These are phyloP conservation scores for Colletotrichum salicis DNA, from an alignment of 2,329 filamentous ascomycete genomes.

Conservation along the genomic window DNA sequence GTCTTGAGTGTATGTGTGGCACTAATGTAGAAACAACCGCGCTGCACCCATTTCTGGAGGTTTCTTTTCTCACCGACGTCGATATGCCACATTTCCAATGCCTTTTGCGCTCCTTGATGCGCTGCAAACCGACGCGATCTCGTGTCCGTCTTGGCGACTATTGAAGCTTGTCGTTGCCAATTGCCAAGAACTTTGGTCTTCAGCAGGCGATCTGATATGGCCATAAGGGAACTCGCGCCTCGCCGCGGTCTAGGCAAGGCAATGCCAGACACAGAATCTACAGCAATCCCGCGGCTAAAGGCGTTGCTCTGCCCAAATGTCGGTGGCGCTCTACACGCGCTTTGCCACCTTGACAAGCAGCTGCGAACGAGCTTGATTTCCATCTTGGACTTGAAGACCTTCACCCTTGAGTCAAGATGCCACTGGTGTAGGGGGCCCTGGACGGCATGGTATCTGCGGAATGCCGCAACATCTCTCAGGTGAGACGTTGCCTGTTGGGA, in stretches of 20 bases:
- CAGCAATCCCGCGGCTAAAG: not conserved
- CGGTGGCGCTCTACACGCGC: conserved; percentile 9
- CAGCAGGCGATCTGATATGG: conserved; percentile 21
- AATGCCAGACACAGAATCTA: not conserved
- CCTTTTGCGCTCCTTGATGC: conserved; percentile 8
- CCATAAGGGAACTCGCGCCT: not conserved
- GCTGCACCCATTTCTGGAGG: conserved; percentile 19
- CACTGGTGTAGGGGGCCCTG: conserved; percentile 12
- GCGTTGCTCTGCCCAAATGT: not conserved
- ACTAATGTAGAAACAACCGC: conserved; percentile 21
- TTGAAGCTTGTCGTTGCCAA: conserved; percentile 16
- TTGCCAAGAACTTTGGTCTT: conserved; percentile 20
- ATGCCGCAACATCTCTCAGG: not conserved
- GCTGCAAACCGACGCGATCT: conserved; percentile 15
- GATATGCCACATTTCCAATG: conserved; percentile 15
- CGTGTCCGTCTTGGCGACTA: not conserved
- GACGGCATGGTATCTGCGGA: conserved; percentile 1
- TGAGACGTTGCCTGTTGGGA: not conserved
- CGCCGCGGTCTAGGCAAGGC: not conserved
- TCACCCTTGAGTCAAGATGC: conserved; percentile 18
- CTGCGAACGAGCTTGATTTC: conserved; percentile 10
- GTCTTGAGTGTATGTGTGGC: conserved; percentile 4
- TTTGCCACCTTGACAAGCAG: conserved; percentile 18
- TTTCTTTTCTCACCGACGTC: not conserved
- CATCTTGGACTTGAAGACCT: conserved; percentile 17